Evolutionary conservation across 176 grass and related monocot genomes (phyloP), one percentile per base, ranked within the genome.

Genomic region (Otatea glauca): DNA sequence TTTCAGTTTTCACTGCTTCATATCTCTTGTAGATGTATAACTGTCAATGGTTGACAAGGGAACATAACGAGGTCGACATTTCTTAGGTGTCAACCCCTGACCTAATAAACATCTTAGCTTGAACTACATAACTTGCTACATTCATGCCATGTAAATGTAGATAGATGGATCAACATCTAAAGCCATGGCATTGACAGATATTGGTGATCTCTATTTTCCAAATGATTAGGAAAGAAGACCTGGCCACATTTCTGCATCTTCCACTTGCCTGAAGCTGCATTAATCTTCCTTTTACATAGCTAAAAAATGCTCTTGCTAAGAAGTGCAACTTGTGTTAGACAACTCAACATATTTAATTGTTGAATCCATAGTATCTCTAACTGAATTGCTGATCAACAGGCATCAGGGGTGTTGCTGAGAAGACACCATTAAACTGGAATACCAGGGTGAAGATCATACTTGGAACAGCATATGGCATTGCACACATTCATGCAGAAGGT

Each of bases 401-500:
- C 35, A 67, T 76, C 74, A 82, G 88, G 34, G 85, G 89, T 77
- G 74, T 61, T 72, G 45, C 87, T 16, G 93, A 94, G 63, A 98
- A 87, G 80, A 80, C 62, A 16, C 65, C 74, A 38, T 62, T 98
- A 65, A 91, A 96, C 70, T 98, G 96, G 96, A 88, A 94, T 7
- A 41, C 91, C 47, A 95, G 96, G 75, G 84, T 96, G 77, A 90
- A 92, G 80, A 90, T 98, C 73, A 91, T 96, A 61, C 86, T 98
- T 14, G 84, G 88, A 59, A 90, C 91, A 84, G 96, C 96, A 56
- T 85, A 98, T 25, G 89, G 89, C 81, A 86, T 98, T 3, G 74
- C 86, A 0, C 89, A 94, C 54, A 92, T 96, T 48, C 96, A 98
- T 10, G 75, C 91, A 65, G 91, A 93, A 94, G 91, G 91, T 6